Percentiles rank a stretch among this genome's conserved stretches.
phyloP scores from a whole-genome alignment of 768 basidiomycete genomes.

The Mycena alexandri region DNA sequence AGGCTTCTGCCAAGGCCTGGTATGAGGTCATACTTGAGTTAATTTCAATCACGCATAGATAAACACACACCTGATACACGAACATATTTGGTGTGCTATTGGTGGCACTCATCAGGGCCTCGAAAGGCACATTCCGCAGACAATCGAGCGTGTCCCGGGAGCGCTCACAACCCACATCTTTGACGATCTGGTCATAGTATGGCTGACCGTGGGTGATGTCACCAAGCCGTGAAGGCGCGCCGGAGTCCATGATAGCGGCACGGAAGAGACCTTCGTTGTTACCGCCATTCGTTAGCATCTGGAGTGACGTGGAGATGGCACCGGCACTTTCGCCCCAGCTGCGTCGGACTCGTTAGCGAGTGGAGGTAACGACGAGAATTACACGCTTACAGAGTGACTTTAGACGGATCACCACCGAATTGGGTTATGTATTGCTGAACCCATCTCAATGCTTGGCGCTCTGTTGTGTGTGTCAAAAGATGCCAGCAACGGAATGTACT shows the following conservation, averaged over 20 bases:
- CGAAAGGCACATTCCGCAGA: slow-evolving; percentile 53
- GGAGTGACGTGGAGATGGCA: slow-evolving; percentile 59
- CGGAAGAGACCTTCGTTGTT: slow-evolving; percentile 54
- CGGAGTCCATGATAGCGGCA: slow-evolving; percentile 61
- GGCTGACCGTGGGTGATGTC: slow-evolving; percentile 48
- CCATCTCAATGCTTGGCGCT: slow-evolving; percentile 63
- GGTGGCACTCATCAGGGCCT: slow-evolving; percentile 45
- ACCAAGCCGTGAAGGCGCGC: slow-evolving; percentile 50
- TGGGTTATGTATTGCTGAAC: slow-evolving; percentile 62
- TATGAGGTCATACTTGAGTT: background rate
- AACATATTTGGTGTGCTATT: slow-evolving; percentile 45
- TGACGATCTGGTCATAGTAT: slow-evolving; percentile 57
- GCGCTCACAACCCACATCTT: slow-evolving; percentile 50
- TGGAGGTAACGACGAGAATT: background rate
- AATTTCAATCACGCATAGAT: background rate
- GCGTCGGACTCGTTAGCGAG: background rate
- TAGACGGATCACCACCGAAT: slow-evolving; percentile 63
- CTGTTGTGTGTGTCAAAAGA: slow-evolving; percentile 29
- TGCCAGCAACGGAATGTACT: background rate
- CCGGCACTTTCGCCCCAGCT: slow-evolving; percentile 70
- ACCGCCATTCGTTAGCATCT: slow-evolving; percentile 57
- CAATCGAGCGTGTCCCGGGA: slow-evolving; percentile 56
- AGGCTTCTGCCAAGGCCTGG: slow-evolving; percentile 21
- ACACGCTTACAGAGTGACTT: slow-evolving; percentile 42
- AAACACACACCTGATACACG: slow-evolving; percentile 41